These are phyloP conservation scores for Fraxinus ornus DNA, from an alignment of 305 asterid species.

Conservation along the genomic window DNA sequence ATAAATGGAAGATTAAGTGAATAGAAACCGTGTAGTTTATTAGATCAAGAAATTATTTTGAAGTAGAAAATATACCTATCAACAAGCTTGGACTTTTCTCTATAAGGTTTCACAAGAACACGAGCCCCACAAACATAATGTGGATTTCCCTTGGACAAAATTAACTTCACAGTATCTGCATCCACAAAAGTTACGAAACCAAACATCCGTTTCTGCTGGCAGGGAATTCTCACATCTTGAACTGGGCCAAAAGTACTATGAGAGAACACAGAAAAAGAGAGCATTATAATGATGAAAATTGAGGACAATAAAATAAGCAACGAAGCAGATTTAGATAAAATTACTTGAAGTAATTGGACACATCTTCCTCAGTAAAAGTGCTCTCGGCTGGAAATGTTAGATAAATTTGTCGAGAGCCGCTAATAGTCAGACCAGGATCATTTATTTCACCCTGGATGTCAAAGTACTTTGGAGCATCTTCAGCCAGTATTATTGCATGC, in stretches of 20 bases:
- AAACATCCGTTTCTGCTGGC: constrained; percentile 83
- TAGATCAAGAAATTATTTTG: background rate
- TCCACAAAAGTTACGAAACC: constrained; percentile 77
- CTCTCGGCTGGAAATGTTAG: constrained; percentile 88
- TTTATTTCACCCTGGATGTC: constrained; percentile 57
- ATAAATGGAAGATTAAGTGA: background rate
- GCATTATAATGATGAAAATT: background rate
- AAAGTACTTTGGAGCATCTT: constrained; percentile 64
- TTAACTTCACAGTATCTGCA: constrained; percentile 61
- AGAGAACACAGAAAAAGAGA: constrained; percentile 1
- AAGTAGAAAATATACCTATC: constrained; percentile 51
- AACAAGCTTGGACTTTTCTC: constrained; percentile 68
- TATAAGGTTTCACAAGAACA: constrained; percentile 88
- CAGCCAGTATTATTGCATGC: constrained; percentile 74
- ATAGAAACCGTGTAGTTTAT: background rate
- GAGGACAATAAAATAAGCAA: background rate
- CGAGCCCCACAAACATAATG: constrained; percentile 88
- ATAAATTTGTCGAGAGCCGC: constrained; percentile 75
- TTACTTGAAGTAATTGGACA: constrained; percentile 66
- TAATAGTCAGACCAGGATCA: constrained; percentile 71
- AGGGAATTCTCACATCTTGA: constrained; percentile 89
- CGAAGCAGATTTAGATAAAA: constrained; percentile 4
- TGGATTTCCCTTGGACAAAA: constrained; percentile 76
- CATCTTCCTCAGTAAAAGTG: constrained; percentile 78
- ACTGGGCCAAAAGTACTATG: constrained; percentile 74